A percentile compares a stretch with the other conserved stretches of the same genome.
These are phyloP conservation scores for Anisodus acutangulus DNA, from an alignment of 257 asterid species.

Conservation along the genomic window DNA sequence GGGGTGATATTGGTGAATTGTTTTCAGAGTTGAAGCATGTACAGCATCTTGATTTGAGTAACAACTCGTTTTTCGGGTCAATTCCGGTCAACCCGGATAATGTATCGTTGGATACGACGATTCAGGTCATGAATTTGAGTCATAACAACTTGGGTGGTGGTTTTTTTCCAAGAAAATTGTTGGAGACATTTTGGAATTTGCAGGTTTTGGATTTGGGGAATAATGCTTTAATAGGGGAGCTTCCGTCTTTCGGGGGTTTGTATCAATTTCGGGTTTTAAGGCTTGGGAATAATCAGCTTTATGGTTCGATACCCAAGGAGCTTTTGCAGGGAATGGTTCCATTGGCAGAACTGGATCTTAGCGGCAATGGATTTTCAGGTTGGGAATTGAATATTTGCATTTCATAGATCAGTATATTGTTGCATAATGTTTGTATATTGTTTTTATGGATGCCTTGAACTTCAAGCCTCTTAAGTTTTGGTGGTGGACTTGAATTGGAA, in stretches of 20 bases:
- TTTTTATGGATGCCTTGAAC: slow-evolving; percentile 5
- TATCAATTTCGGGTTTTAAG: slow-evolving; percentile 63
- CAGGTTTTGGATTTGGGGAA: slow-evolving; percentile 69
- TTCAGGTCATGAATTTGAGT: slow-evolving; percentile 64
- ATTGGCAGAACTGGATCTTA: slow-evolving; percentile 79
- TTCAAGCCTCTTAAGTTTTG: slow-evolving; percentile 18
- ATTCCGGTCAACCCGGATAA: slow-evolving; percentile 55
- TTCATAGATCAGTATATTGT: neutral
- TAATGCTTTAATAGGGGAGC: slow-evolving; percentile 64
- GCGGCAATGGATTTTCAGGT: slow-evolving; percentile 80
- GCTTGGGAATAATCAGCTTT: slow-evolving; percentile 66
- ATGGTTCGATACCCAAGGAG: slow-evolving; percentile 63
- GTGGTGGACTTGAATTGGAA: slow-evolving; percentile 20
- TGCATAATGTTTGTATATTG: neutral
- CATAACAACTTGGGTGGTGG: slow-evolving; percentile 64
- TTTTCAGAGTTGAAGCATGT: slow-evolving; percentile 65
- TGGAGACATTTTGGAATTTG: slow-evolving; percentile 65
- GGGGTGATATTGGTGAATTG: slow-evolving; percentile 58
- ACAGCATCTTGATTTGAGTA: slow-evolving; percentile 79
- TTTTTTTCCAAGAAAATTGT: slow-evolving; percentile 54
- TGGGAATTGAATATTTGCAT: slow-evolving; percentile 32
- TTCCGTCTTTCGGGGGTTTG: slow-evolving; percentile 59
- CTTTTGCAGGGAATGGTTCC: slow-evolving; percentile 65
- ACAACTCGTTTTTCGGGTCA: slow-evolving; percentile 63
- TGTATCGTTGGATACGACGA: slow-evolving; percentile 72